Evolutionary conservation across 73 alveolate species (phyloP), one percentile per base, ranked within the genome.

Genomic region (Paramecium primaurelia): DNA sequence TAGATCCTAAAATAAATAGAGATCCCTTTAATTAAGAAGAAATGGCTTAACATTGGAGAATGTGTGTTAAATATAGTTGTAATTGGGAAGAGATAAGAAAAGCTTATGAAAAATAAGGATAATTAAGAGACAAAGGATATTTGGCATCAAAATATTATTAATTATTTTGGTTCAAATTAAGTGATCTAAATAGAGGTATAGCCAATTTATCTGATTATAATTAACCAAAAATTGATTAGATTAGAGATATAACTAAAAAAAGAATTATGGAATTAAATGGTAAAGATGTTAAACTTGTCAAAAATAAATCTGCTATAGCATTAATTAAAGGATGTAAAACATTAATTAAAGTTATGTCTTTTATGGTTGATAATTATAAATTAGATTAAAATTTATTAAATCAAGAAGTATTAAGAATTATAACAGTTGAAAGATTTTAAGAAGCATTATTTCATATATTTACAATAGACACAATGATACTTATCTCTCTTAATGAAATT

Each of bases 241-340:
- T 80, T 20, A 80, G 91, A 49, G 91, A 80, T 45, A 26, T 26
- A n/a, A 80, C 91, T n/a, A 80, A 80, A 42, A 80, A 80, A 58
- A 80, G 91, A 22, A 36, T 47, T 11, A 42, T 80, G 36, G 91
- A 80, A 49, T 26, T 80, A 26, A n/a, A 80, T 80, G 75, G 58
- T 28, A 40, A 28, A 54, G 73, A 47, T 45, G 9, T 49, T 10
- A 49, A 40, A 45, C 6, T 34, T 20, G 49, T 80, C 22, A 47
- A 80, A 44, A 44, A 80, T 26, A 34, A 40, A 14, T 47, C 47
- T 10, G 58, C 75, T 5, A 26, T 22, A 3, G 91, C 49, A 2
- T 32, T 80, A 47, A 36, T 80, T 25, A 44, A 32, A 28, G 58
- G 73, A 3, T 80, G 91, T 26, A 80, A 47, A 44, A 45, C 91